Evolutionary conservation across 225 moss, liverwort and hornwort genomes (phyloP).

Genomic region (Pleurozium schreberi): DNA sequence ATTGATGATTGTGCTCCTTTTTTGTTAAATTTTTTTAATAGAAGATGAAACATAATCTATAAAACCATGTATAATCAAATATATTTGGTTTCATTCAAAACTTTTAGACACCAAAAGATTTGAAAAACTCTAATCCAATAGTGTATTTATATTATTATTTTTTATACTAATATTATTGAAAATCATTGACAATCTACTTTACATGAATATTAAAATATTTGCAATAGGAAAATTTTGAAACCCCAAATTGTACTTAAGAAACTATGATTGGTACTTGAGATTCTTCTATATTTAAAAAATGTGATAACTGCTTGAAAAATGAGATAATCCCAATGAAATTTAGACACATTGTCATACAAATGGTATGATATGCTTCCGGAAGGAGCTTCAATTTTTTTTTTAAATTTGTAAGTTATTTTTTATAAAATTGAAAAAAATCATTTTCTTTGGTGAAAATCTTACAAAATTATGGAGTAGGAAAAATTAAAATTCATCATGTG

Average conservation of each 20-base stretch:
- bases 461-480: too few species aligned
- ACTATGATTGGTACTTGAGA: background rate
- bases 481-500: too few species aligned
- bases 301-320: background rate
- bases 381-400: background rate
- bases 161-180: background rate
- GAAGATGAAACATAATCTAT: background rate
- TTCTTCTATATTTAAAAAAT: background rate
- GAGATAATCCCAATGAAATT: background rate
- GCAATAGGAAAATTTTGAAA: background rate
- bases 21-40: rapidly evolving
- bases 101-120: rapidly evolving
- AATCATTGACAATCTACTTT: background rate
- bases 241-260: too few species aligned
- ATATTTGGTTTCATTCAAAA: background rate
- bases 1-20: too few species aligned
- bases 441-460: too few species aligned
- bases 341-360: background rate
- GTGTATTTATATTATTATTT: background rate
- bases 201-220: background rate
- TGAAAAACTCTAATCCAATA: background rate
- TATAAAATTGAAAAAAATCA: too few species aligned
- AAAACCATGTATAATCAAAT: background rate
- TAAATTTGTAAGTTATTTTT: background rate
- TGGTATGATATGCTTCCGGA: background rate